Conservation (phyloP, 164 flowering plant species). For the Hamamelis virginiana region DNA sequence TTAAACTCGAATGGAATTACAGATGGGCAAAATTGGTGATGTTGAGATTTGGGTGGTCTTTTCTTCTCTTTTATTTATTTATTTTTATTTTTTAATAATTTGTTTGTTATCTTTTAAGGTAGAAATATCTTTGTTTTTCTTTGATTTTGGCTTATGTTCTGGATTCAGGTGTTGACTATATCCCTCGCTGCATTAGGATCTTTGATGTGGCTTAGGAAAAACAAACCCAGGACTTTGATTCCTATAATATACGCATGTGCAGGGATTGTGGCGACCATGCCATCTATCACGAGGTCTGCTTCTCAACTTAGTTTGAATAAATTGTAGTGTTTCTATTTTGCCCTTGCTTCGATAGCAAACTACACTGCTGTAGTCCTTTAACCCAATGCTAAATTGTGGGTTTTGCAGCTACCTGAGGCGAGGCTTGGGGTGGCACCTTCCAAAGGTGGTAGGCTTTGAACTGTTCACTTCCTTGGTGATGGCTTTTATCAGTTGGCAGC, state of each 20-base stretch:
- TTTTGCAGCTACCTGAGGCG: conserved; percentile 80
- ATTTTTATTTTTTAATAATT: not conserved
- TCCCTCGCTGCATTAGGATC: conserved; percentile 97
- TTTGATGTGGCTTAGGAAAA: conserved; percentile 96
- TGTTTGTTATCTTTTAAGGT: too few relatives aligned
- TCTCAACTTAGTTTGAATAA: conserved; percentile 2
- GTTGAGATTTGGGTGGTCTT: not conserved
- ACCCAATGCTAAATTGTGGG: not conserved
- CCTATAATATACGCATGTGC: conserved; percentile 91
- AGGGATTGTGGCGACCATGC: conserved; percentile 89
- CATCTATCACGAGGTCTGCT: conserved; percentile 81
- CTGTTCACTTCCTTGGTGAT: conserved; percentile 70
- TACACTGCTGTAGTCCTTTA: not conserved
- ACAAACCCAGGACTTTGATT: conserved; percentile 84
- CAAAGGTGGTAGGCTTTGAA: conserved; percentile 85
- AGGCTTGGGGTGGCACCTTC: conserved; percentile 87
- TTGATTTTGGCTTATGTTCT: not conserved
- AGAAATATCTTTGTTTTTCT: not conserved
- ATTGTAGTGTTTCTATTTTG: too few relatives aligned
- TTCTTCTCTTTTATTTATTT: not conserved
- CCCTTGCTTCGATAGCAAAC: too few relatives aligned
- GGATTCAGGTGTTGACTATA: conserved; percentile 70
- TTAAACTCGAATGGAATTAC: not conserved
- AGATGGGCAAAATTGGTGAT: not conserved
- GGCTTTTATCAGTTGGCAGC: conserved; percentile 92